A percentile compares a stretch with the other conserved stretches of the same genome.
Conservation (phyloP, 148 eudicot species). For the Suaeda aralocaspica region DNA sequence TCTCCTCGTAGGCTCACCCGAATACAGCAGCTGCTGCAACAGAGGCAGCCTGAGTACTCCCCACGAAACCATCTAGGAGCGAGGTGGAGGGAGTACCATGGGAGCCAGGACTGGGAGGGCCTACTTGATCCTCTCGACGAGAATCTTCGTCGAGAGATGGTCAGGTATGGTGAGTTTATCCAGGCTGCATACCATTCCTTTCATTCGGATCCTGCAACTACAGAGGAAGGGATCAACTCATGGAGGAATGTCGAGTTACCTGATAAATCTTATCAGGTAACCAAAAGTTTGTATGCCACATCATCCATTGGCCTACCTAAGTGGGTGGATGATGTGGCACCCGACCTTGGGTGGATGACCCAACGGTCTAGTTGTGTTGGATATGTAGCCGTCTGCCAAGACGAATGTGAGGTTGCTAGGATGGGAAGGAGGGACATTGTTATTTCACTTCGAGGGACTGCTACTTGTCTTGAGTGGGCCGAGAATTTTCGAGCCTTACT, state of each 20-base stretch:
- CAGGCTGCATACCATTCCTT: constrained; percentile 86
- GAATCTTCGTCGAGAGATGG: constrained; percentile 90
- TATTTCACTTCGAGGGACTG: constrained; percentile 82
- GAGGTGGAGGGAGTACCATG: constrained; percentile 89
- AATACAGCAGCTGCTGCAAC: constrained; percentile 54
- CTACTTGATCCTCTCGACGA: constrained; percentile 90
- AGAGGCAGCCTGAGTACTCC: constrained; percentile 58
- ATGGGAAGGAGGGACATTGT: constrained; percentile 95
- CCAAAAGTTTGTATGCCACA: constrained; percentile 76
- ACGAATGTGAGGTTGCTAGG: constrained; percentile 60
- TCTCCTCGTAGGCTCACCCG: constrained; percentile 66
- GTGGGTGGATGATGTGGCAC: constrained; percentile 94
- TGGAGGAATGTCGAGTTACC: constrained; percentile 56
- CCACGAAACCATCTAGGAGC: constrained; percentile 66
- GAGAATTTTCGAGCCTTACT: constrained; percentile 71
- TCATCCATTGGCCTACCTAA: constrained; percentile 77
- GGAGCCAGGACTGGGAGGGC: constrained; percentile 73
- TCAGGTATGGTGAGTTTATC: constrained; percentile 87
- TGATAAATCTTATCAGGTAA: constrained; percentile 63
- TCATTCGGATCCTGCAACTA: constrained; percentile 73
- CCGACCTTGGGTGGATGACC: constrained; percentile 98
- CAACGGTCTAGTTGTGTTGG: constrained; percentile 90
- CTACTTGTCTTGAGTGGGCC: constrained; percentile 97
- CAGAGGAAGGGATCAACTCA: constrained; percentile 25
- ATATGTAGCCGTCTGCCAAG: constrained; percentile 83